Evolutionary conservation across 106 monocot genomes (phyloP), one percentile per base, ranked within the genome.

Genomic region (Allium sativum): DNA sequence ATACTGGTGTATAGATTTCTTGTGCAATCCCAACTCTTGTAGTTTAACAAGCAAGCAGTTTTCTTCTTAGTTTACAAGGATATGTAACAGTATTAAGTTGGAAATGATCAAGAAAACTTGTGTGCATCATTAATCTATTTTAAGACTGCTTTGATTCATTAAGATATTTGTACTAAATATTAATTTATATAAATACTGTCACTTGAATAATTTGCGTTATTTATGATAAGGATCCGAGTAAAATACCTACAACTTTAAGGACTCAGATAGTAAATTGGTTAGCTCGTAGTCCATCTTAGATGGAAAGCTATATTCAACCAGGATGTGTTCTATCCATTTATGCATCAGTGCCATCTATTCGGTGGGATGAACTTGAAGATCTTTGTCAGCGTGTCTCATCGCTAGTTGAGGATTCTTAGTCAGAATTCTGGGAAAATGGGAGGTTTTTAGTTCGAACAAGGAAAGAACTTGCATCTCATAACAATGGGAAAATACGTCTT

Each of bases 301-400:
- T 99, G 76, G 98, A 99, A 65, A 85, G 98, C 74, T 99, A 99
- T 68, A 99, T 92, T 65, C 70, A 92, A 31, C 98, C 98, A 56
- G 98, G 98, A 52, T 99, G 98, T 70, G 78, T 99, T 40, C 55
- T 99, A 52, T 88, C 98, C 8, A 15, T 99, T 56, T 99, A 99
- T 79, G 18, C 81, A 50, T 92, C 78, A 21, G 85, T 99, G 98
- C 51, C 88, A 59, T 62, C 77, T 6, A 55, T 69, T 58, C 77
- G 83, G 21, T 92, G 98, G 98, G 82, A 83, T 58, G 85, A 85
- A 41, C 77, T 99, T 46, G 85, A 99, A 67, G 80, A 82, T 66
- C 78, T 99, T 52, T 59, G 65, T 40, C 70, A 74, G 22, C 68
- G 85, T 52, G 84, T 99, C 42, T 78, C 62, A 61, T 68, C 78